A percentile compares a stretch with the other conserved stretches of the same genome.
Evolutionary conservation across 306 rosid species (phyloP).

Genomic region (Cotoneaster glaucophyllus): DNA sequence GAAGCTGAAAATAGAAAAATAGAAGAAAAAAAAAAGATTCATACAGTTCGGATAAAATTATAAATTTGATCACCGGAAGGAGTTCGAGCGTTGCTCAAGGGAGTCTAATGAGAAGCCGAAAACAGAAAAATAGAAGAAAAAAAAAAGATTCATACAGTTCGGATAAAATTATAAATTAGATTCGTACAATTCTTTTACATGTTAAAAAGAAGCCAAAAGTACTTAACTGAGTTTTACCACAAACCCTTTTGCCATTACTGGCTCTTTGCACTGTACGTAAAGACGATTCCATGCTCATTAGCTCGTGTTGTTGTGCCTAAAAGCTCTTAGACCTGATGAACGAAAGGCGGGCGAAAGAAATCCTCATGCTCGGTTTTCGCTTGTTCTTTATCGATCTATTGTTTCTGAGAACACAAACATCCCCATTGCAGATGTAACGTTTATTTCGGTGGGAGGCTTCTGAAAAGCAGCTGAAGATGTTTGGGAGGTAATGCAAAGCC

Average conservation of each 20-base stretch:
- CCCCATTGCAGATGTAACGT: constrained; percentile 43
- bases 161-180: too few relatives aligned
- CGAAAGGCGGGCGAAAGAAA: constrained; percentile 16
- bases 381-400: constrained; percentile 1
- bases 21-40: not conserved
- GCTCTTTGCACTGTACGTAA: not conserved
- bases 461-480: constrained; percentile 51
- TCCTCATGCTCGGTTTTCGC: constrained; percentile 10
- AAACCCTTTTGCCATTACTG: not conserved
- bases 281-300: not conserved
- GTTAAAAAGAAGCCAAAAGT: too few relatives aligned
- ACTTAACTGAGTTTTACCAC: not conserved
- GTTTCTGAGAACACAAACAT: constrained; percentile 44
- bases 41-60: too few relatives aligned
- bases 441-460: constrained; percentile 22
- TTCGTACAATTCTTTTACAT: too few relatives aligned
- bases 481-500: constrained; percentile 40
- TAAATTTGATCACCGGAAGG: not conserved
- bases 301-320: not conserved
- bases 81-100: not conserved
- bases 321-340: not conserved
- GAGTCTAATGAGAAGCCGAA: not conserved
- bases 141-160: not conserved
- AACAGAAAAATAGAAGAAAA: too few relatives aligned
- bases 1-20: not conserved